These are phyloP conservation scores for Mrakiaceae sp. DNA, from an alignment of 1,284 basidiomycete species.

Conservation along the genomic window DNA sequence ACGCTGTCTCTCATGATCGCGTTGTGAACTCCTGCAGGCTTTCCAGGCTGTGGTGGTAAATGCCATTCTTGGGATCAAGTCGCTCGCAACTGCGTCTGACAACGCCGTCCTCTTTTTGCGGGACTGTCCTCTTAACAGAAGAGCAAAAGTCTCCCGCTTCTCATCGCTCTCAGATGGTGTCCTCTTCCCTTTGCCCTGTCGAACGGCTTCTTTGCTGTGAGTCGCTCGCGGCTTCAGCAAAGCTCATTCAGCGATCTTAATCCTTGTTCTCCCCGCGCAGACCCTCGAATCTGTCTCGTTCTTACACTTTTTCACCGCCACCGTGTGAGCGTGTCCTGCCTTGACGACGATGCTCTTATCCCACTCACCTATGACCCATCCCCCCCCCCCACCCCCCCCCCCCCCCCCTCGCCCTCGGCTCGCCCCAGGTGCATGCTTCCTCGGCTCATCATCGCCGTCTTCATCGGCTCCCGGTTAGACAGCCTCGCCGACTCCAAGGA, in stretches of 20 bases:
- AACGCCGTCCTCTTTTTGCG: no score
- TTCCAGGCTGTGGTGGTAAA: conserved; percentile 7
- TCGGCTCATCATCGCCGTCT: conserved; percentile 5
- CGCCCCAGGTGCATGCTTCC: conserved; percentile 9
- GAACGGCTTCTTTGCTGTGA: conserved; percentile 10
- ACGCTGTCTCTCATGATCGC: no score
- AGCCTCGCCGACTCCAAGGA: conserved; percentile 2
- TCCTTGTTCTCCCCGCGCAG: not conserved
- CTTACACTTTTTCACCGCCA: conserved; percentile 11
- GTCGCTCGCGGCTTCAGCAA: not conserved
- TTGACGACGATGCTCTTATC: not conserved
- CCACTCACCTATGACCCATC: not conserved
- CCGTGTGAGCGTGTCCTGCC: not conserved
- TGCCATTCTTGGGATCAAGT: not conserved
- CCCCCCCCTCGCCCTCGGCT: not conserved
- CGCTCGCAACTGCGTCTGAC: not conserved
- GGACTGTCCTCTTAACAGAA: not conserved
- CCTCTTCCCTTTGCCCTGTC: conserved; percentile 10
- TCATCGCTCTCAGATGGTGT: conserved; percentile 13
- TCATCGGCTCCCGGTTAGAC: conserved; percentile 2
- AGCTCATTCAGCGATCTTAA: not conserved
- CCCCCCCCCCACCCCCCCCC: not conserved
- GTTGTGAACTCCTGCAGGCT: not conserved
- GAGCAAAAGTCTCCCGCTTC: conserved; percentile 2
- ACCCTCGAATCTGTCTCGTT: conserved; percentile 6